Evolutionary conservation across 805 yeast genomes (phyloP), one percentile per base, ranked within the genome.

Genomic region (Isabelozyma rhagii): DNA sequence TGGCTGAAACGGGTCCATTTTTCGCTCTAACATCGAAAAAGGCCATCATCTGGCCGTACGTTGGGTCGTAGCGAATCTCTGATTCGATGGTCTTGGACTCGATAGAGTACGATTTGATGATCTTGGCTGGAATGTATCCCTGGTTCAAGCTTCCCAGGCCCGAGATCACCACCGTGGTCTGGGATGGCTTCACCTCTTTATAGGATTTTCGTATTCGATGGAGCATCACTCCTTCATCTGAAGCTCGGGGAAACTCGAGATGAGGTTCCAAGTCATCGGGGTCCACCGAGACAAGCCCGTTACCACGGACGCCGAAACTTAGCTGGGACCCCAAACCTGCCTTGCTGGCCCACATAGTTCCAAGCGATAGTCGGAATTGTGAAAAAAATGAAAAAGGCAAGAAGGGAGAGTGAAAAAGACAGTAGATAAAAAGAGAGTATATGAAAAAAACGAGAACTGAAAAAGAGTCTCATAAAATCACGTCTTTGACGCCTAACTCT

Each of bases 221-320:
- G 18, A 67, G 45, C 5, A 46, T 25, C 11, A 46, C 47, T 18
- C 67, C 62, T 14, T 57, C 49, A 15, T 58, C 58, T 41, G 58
- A 50, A 25, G 54, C 48, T 41, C 66, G 54, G 2, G 75, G 63
- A 56, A 61, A 62, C 27, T 52, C 51, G 56, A 67, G 54, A 1
- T 54, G 53, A 10, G 55, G 46, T 7, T 57, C 48, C 28, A 53
- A 31, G 28, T 43, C 39, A 2, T 21, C 31, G 8, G 14, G 49
- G 4, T 39, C 34, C 27, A 39, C 28, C 8, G 31, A 29, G 7
- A 58, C 31, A 4, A 50, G 36, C n/a, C 64, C 67, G 48, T 59
- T 61, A 3, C 82, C 82, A 39, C 61, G 66, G 8, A 74, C 70
- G 1, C 82, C 82, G 55, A 72, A 74, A 3, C 75, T 61, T 39